These are phyloP conservation scores for Linum lewisii DNA, from an alignment of 345 rosid species.

Conservation along the genomic window DNA sequence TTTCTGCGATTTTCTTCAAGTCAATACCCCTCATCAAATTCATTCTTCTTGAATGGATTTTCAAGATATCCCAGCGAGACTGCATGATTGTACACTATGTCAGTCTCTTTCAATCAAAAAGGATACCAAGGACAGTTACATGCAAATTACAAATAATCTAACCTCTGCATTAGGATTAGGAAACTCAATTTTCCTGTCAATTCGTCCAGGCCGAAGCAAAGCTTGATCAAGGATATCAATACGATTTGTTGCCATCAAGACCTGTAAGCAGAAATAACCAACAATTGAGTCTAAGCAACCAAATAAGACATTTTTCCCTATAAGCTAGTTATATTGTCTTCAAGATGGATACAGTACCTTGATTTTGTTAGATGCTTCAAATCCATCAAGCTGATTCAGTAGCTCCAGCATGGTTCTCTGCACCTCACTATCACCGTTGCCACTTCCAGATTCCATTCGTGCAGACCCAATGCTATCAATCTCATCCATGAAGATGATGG, in stretches of 20 bases:
- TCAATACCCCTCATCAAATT: slow-evolving; percentile 98
- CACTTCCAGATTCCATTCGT: slow-evolving; percentile 99
- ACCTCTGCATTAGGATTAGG: slow-evolving; percentile 98
- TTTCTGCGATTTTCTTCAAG: slow-evolving; percentile 93
- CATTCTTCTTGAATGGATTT: slow-evolving; percentile 96
- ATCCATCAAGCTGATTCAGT: slow-evolving; percentile 96
- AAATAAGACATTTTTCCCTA: neutral
- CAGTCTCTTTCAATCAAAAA: neutral
- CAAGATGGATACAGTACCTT: slow-evolving; percentile 37
- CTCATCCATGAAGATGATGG: slow-evolving; percentile 97
- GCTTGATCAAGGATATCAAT: slow-evolving; percentile 98
- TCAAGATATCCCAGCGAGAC: slow-evolving; percentile 88
- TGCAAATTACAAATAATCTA: neutral
- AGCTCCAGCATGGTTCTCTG: slow-evolving; percentile 99
- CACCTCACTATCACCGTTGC: slow-evolving; percentile 97
- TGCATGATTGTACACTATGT: slow-evolving; percentile 25
- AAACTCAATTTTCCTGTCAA: slow-evolving; percentile 95
- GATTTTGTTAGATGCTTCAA: slow-evolving; percentile 97
- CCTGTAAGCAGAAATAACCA: slow-evolving; percentile 34
- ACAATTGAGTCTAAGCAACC: neutral
- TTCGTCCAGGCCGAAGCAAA: slow-evolving; percentile 94
- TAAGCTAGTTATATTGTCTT: neutral
- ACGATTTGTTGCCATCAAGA: slow-evolving; percentile 97
- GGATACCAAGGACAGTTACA: neutral
- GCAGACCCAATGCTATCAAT: slow-evolving; percentile 98